Base-by-base conservation (phyloP, 2,329 filamentous ascomycete species). In the Monilinia fructigena region DNA sequence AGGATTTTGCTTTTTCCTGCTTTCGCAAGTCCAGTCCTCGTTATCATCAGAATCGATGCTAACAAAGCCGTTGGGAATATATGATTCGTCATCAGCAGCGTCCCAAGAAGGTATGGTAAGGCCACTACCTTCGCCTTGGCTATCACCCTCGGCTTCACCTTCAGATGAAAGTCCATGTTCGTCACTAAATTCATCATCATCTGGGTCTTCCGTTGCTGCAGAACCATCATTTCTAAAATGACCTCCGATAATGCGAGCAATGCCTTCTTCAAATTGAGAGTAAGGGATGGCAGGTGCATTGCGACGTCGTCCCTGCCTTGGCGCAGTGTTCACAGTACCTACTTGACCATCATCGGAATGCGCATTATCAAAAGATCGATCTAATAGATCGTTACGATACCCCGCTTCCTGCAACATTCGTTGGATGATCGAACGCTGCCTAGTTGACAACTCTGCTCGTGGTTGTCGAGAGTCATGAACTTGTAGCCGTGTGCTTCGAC, bases 381-480 rank as follows among this genome's bases (percentile, higher is more conserved):
- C 68, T 4, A 72, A 66, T 42, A 59, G 54, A 2, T 71, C 69
- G 20, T 67, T 71, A 18, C 66, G 28, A 53, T 72, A 73, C n/a
- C 74, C 75, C 23, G 71, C 72, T 53, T 74, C 71, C 53, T 66
- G 59, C 16, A 75, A 61, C 68, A 75, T 73, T 63, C 70, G 66
- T 65, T 72, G 35, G 45, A 66, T 20, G 10, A 38, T 10, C 11
- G 59, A 38, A 52, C 55, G 58, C 26, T 45, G 38, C 26, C 11
- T 42, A 18, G 31, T 26, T 7, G 12, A 16, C 38, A 60, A 14
- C 11, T 60, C 58, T 50, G 28, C 35, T 23, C 45, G 56, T 10
- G 23, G 23, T 12, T 12, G 28, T 8, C 16, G 28, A 50, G 12
- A 6, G 2, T 4, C 11, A 26, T 3, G 23, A 16, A 12, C 31